A percentile compares a stretch with the other conserved stretches of the same genome.
These are phyloP conservation scores for Penicillium ucsense DNA, from an alignment of 495 filamentous ascomycete species.

Conservation along the genomic window DNA sequence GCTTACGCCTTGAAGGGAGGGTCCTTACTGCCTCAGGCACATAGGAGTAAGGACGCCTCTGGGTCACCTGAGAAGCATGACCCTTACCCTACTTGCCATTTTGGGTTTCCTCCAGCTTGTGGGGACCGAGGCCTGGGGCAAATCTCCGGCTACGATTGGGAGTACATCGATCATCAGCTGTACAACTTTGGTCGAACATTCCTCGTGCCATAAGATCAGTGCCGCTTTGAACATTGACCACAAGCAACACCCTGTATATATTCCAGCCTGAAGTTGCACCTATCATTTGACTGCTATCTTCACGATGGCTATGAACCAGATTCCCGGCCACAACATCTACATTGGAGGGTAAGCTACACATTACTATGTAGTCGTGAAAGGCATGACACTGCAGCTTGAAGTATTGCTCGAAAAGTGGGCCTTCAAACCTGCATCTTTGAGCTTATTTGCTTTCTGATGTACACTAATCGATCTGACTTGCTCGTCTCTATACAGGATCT, in stretches of 20 bases:
- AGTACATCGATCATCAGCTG: not conserved
- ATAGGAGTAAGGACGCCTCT: not conserved
- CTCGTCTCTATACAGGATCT: slow-evolving; percentile 44
- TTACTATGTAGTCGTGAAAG: too few species aligned
- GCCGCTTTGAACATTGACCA: too few species aligned
- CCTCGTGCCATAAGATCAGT: too few species aligned
- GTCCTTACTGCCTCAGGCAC: slow-evolving; percentile 7
- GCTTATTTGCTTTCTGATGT: not conserved
- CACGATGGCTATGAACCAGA: slow-evolving; percentile 37
- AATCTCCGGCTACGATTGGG: slow-evolving; percentile 6
- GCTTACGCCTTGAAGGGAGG: too few species aligned
- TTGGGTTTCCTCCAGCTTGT: slow-evolving; percentile 7
- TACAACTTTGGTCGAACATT: too few species aligned
- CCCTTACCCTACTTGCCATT: slow-evolving; percentile 13
- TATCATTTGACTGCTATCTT: not conserved
- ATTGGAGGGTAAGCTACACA: slow-evolving; percentile 63
- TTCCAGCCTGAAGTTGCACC: not conserved
- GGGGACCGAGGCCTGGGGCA: slow-evolving; percentile 9
- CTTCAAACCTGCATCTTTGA: not conserved
- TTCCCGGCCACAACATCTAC: slow-evolving; percentile 68
- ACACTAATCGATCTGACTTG: slow-evolving; percentile 1
- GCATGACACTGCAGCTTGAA: not conserved
- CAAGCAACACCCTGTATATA: not conserved
- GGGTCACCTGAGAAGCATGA: slow-evolving; percentile 4
- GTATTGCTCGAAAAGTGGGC: slow-evolving; percentile 5